Conservation (phyloP, 345 rosid species). For the Litchi chinensis region DNA sequence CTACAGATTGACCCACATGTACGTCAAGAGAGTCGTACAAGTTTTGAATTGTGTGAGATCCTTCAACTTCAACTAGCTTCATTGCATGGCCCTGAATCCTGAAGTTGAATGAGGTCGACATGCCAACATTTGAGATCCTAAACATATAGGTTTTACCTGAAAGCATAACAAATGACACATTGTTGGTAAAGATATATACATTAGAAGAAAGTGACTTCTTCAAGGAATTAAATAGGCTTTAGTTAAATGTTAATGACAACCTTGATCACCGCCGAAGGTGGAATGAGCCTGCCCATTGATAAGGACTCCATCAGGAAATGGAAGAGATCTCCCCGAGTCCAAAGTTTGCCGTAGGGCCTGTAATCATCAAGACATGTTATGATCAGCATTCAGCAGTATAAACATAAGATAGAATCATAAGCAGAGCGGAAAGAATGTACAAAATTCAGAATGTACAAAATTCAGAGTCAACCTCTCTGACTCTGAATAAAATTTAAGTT, state of each 20-base stretch:
- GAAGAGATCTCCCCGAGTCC: constrained; percentile 75
- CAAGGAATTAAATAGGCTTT: background rate
- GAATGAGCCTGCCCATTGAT: constrained; percentile 58
- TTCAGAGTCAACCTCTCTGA: background rate
- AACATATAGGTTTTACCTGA: constrained; percentile 88
- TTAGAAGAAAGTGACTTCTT: background rate
- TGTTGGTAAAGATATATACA: constrained; percentile 8
- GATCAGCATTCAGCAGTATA: background rate
- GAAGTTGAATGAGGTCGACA: constrained; percentile 68
- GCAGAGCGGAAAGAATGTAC: background rate
- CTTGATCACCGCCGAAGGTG: constrained; percentile 65
- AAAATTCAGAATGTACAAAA: background rate
- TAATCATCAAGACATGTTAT: constrained; percentile 14
- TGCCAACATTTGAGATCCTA: constrained; percentile 84
- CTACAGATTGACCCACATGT: constrained; percentile 85
- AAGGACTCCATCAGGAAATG: constrained; percentile 66
- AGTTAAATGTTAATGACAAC: constrained; percentile 25
- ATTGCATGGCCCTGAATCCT: constrained; percentile 81
- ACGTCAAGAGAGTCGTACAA: constrained; percentile 80
- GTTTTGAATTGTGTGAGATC: constrained; percentile 76
- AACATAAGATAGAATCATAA: background rate
- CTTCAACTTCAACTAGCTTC: constrained; percentile 92
- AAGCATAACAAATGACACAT: constrained; percentile 8
- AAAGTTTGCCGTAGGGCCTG: constrained; percentile 52
- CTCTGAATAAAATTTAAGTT: constrained; percentile 1